Evolutionary conservation across 345 rosid genomes (phyloP), one percentile per base, ranked within the genome.

Genomic region (Trapa incisa): DNA sequence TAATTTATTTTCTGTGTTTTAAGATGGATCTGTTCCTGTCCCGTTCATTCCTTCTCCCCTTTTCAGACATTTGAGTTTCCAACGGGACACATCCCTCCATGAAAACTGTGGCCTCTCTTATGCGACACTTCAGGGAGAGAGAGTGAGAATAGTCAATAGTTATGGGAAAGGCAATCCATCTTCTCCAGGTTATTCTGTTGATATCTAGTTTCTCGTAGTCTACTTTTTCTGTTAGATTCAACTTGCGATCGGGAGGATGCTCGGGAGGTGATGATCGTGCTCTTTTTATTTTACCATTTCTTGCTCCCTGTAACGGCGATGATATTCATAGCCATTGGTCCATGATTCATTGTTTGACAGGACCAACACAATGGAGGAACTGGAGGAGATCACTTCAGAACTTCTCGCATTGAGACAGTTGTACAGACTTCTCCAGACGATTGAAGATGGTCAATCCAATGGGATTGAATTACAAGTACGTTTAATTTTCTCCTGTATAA

Each of bases 351-450:
- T 52, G 22, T 12, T 29, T 58, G 14, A 5, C 33, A 35, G 63
- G 38, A 6, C 16, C 35, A 38, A 33, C 33, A 13, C 5, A 10
- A 69, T 69, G 72, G 72, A 69, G 72, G 72, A 69, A 61, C 29
- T 65, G 1, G 65, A 61, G 36, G 70, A 64, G 53, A 74, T 81
- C 29, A 73, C 71, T 50, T 73, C 75, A 4, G 81, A 84, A 70
- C 83, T 85, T 37, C 76, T 65, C 53, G 78, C 93, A 11, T 64
- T 87, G 53, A 76, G 82, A 71, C 81, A 76, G 79, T 67, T 85
- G 65, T 86, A 80, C 54, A 63, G 73, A 7, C 79, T 80, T 68
- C 78, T 82, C 38, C 70, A 72, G 57, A 42, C 56, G 36, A 67
- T 71, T 17, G 68, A 75, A 68, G 77, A 65, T 41, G 71, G 57